phyloP scores from a whole-genome alignment of 2,329 filamentous ascomycete species.

The Scopulariopsis brevicaulis region DNA sequence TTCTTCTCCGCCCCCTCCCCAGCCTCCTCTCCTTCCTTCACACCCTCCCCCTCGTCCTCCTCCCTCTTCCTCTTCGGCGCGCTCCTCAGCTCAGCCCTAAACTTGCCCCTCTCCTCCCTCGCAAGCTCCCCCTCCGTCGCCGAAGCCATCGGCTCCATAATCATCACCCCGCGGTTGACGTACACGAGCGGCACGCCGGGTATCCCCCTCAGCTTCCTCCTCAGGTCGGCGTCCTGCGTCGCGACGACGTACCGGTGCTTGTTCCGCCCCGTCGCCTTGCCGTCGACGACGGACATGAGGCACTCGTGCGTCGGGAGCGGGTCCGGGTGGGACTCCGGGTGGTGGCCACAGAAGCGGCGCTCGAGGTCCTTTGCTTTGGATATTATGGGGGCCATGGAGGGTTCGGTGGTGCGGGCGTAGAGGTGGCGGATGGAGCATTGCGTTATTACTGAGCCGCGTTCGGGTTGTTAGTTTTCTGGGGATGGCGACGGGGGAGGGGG shows the following conservation, averaged over 20 bases:
- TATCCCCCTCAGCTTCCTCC: conserved; percentile 52
- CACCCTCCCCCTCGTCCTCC: conserved; percentile 27
- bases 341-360: conserved; percentile 67
- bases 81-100: conserved; percentile 52
- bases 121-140: conserved; percentile 52
- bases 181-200: conserved; percentile 68
- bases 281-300: conserved; percentile 63
- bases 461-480: conserved; percentile 8
- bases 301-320: conserved; percentile 62
- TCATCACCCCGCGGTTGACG: conserved; percentile 67
- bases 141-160: conserved; percentile 59
- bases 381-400: conserved; percentile 49
- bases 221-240: conserved; percentile 55
- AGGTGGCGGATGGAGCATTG: conserved; percentile 74
- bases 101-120: conserved; percentile 63
- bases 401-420: conserved; percentile 49
- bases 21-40: conserved; percentile 11
- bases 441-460: conserved; percentile 51
- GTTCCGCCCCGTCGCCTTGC: conserved; percentile 59
- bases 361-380: conserved; percentile 65
- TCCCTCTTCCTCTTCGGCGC: conserved; percentile 19
- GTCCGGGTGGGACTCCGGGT: conserved; percentile 58
- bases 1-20: conserved; percentile 11
- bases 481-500: conserved; percentile 8
- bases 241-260: conserved; percentile 73